Evolutionary conservation across 208 protist genomes (phyloP), one percentile per base, ranked within the genome.

Genomic region (Histomonas meleagridis): DNA sequence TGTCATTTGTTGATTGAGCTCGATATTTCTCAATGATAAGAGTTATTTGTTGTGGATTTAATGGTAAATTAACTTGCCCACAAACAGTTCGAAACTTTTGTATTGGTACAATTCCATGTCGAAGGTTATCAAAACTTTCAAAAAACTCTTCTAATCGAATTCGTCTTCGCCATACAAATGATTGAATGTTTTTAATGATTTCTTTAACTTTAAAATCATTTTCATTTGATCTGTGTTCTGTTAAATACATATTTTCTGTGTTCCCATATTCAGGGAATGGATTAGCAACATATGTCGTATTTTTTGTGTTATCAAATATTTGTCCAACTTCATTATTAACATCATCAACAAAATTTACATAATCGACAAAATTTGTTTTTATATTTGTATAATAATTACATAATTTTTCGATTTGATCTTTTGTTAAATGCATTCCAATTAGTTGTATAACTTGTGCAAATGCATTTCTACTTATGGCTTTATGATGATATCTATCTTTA

Each of bases 361-460:
- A 86, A 49, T 86, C 76, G 38, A 86, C 46, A 28, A 86, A 86
- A 38, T 86, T 86, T 38, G 76, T 86, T 16, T 86, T 86, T 28
- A 26, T 12, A 49, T 86, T 46, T 18, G 51, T 86, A 16, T 86
- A 86, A 28, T 38, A 86, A 53, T 26, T 86, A 26, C 76, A 32
- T 9, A 86, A 28, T 55, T 12, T 86, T 18, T 86, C 76, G 21
- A 86, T 86, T 86, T 86, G 26, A 38, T 32, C 46, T n/a, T 86
- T 86, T 10, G 76, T 40, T 14, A 86, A 55, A 46, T 86, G 76
- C 5, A 86, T 48, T 32, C 76, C 76, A 28, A 86, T 86, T 16
- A 86, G 28, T 48, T 86, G 76, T 1, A 86, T 32, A 14, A 86
- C 76, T 55, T 86, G 76, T 32, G 76, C 76, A 28, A 86, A 86